phyloP scores from a whole-genome alignment of 805 yeast genomes.

The Schwanniomyces vanrijiae region DNA sequence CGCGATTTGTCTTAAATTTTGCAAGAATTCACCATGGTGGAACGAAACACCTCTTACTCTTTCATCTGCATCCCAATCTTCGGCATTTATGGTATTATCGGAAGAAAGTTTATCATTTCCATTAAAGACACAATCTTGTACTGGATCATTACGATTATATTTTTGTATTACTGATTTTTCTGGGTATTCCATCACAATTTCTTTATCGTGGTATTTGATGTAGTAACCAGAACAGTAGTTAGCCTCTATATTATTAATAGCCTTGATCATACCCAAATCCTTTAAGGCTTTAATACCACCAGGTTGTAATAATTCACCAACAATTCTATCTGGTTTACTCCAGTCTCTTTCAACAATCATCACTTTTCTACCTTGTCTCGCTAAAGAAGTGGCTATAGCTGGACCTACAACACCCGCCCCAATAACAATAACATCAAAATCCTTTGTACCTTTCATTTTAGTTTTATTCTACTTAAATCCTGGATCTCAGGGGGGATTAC shows the following conservation, averaged over 20 bases:
- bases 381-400: slow-evolving; percentile 83
- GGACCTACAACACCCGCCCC: slow-evolving; percentile 99
- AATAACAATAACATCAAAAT: slow-evolving; percentile 80
- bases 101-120: slow-evolving; percentile 55
- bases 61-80: slow-evolving; percentile 60
- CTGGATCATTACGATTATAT: slow-evolving; percentile 45
- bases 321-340: slow-evolving; percentile 91
- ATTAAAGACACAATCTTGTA: slow-evolving; percentile 53
- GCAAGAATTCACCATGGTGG: slow-evolving; percentile 87
- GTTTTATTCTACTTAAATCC: not conserved
- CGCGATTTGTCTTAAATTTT: slow-evolving; percentile 73
- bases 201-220: slow-evolving; percentile 61
- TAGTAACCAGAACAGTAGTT: slow-evolving; percentile 78
- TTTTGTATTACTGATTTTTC: slow-evolving; percentile 47
- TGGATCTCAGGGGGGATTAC: not conserved
- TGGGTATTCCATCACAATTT: slow-evolving; percentile 70
- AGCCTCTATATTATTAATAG: slow-evolving; percentile 76
- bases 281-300: slow-evolving; percentile 86
- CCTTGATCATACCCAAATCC: slow-evolving; percentile 79
- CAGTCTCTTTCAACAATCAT: slow-evolving; percentile 84
- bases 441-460: slow-evolving; percentile 7
- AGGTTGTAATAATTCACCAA: slow-evolving; percentile 96
- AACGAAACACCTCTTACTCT: slow-evolving; percentile 77
- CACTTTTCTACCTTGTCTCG: slow-evolving; percentile 85
- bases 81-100: slow-evolving; percentile 47